These are phyloP conservation scores for Smittium culicis DNA, from an alignment of 371 early-diverging fungal species.

Conservation along the genomic window DNA sequence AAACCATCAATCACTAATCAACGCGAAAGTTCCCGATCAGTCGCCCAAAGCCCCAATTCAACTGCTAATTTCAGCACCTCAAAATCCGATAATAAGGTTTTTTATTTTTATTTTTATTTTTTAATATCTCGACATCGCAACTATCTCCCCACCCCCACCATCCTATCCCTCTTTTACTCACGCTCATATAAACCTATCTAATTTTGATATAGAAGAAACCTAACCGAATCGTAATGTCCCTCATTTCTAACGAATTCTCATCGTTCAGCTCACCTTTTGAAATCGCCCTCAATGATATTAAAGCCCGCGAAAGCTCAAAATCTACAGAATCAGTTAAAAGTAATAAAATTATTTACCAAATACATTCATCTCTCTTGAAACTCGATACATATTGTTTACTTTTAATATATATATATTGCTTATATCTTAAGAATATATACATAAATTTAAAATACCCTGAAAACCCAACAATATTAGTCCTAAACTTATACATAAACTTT, in stretches of 20 bases:
- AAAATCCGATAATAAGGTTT: background rate
- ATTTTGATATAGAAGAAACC: background rate
- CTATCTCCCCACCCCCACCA: background rate
- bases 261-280: background rate
- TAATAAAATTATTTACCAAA: too few species aligned
- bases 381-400: background rate
- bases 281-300: background rate
- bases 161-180: background rate
- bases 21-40: too few species aligned
- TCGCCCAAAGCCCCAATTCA: background rate
- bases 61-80: background rate
- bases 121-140: background rate
- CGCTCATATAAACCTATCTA: background rate
- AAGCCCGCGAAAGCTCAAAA: slow-evolving; percentile 3
- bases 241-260: background rate
- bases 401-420: background rate
- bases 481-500: too few species aligned
- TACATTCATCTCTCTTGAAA: background rate
- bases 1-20: too few species aligned
- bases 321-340: background rate
- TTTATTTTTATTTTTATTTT: background rate
- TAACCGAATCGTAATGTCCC: background rate
- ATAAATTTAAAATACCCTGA: too few species aligned
- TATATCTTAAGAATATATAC: too few species aligned
- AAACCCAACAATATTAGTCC: too few species aligned